A percentile compares a stretch with the other conserved stretches of the same genome.
phyloP scores from a whole-genome alignment of 106 monocot genomes.

The Phalaenopsis equestris region DNA sequence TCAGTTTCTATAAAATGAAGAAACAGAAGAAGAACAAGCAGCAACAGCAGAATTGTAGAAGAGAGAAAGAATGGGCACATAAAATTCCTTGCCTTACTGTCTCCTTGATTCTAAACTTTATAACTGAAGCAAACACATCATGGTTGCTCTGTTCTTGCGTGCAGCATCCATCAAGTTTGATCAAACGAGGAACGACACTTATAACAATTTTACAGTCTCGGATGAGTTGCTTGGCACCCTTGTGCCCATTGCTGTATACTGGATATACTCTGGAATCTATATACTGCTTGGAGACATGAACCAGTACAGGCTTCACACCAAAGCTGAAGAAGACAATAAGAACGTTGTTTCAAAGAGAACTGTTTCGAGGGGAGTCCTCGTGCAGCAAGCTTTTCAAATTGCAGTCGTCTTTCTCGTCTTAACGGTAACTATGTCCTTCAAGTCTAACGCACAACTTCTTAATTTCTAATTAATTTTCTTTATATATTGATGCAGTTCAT shows the following conservation, averaged over 20 bases:
- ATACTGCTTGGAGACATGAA: conserved; percentile 32
- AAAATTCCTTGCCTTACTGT: too few relatives aligned
- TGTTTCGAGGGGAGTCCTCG: conserved; percentile 62
- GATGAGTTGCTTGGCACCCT: conserved; percentile 61
- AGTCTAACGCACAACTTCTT: too few relatives aligned
- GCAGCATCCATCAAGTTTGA: not conserved
- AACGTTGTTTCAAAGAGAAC: conserved; percentile 45
- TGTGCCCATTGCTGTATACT: conserved; percentile 61
- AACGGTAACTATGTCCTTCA: conserved; percentile 11
- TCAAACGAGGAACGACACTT: not conserved
- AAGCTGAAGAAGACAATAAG: conserved; percentile 40
- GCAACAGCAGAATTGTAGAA: too few relatives aligned
- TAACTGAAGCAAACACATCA: too few relatives aligned
- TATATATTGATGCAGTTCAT: too few relatives aligned
- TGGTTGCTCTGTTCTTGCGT: too few relatives aligned
- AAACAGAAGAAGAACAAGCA: too few relatives aligned
- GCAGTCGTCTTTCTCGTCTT: conserved; percentile 38
- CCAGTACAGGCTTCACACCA: conserved; percentile 47
- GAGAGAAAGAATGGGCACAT: too few relatives aligned
- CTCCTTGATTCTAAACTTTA: too few relatives aligned
- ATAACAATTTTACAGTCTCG: conserved; percentile 8
- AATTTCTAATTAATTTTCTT: too few relatives aligned
- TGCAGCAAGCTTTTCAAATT: conserved; percentile 53
- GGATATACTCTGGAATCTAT: conserved; percentile 69
- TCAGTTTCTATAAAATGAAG: too few relatives aligned